These are phyloP conservation scores for Pseudogymnoascus sp. DNA, from an alignment of 2,329 filamentous ascomycete species.

Conservation along the genomic window DNA sequence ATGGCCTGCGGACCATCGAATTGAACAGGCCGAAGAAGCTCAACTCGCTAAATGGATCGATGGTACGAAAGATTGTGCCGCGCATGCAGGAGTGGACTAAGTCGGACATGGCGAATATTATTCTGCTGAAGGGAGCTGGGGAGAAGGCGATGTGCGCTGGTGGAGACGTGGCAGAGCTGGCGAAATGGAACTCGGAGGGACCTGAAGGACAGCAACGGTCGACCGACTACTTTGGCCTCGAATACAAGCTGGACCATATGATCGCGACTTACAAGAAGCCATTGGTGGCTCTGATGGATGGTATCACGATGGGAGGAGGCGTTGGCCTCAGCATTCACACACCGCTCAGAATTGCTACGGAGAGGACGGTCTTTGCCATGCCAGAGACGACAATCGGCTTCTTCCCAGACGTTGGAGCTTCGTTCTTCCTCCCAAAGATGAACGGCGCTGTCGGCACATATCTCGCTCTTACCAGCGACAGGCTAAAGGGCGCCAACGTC, in stretches of 20 bases:
- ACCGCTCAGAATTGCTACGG: constrained; percentile 91
- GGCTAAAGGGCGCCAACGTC: constrained; percentile 71
- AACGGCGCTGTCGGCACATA: constrained; percentile 84
- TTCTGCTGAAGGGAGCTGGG: constrained; percentile 87
- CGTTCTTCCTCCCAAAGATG: constrained; percentile 89
- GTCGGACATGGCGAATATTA: constrained; percentile 84
- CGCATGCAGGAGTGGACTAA: constrained; percentile 88
- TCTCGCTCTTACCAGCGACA: constrained; percentile 82
- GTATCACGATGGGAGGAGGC: constrained; percentile 96
- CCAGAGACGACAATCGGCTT: constrained; percentile 97
- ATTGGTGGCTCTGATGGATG: constrained; percentile 92
- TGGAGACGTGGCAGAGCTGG: constrained; percentile 78
- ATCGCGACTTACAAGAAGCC: constrained; percentile 92
- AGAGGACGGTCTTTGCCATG: constrained; percentile 95
- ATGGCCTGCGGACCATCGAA: constrained; percentile 84
- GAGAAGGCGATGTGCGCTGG: constrained; percentile 83
- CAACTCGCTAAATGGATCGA: constrained; percentile 87
- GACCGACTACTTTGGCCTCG: constrained; percentile 78
- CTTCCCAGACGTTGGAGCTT: constrained; percentile 95
- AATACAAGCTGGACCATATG: constrained; percentile 93
- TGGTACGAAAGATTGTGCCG: constrained; percentile 90
- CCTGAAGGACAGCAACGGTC: constrained; percentile 64
- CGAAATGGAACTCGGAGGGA: constrained; percentile 60
- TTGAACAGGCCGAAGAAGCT: constrained; percentile 88
- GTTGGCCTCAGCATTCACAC: constrained; percentile 92